Base-by-base conservation (phyloP, 192 early-diverging fungal genomes). In the Umbelopsis isabellina region DNA sequence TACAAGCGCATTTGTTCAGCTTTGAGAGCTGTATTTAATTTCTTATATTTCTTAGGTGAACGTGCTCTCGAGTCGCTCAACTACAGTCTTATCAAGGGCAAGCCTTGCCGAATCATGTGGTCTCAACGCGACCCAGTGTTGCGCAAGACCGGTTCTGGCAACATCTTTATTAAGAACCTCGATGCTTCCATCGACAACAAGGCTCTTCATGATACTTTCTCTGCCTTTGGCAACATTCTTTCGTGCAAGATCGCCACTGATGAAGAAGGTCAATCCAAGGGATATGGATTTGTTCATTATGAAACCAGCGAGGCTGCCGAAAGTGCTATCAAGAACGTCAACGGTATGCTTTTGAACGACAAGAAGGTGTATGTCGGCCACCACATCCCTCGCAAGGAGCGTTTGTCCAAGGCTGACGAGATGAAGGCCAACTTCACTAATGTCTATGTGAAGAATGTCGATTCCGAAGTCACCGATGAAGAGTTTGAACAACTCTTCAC, bases 121-220 rank as follows among this genome's bases (percentile, higher is more conserved):
- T 97, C 95, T 47, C 94, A 99, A 87, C 93, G 97, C 77, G 96
- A 99, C 87, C 97, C 97, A 22, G 88, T 94, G 58, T 83, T 93
- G 75, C 95, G 97, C 83, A 91, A 92, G 75, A 88, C 87, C 69
- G 95, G 96, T 49, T 85, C 86, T 53, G 96, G 96, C 71, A 99
- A 99, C 87, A 95, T 99, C 82, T 99, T 99, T 83, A 99, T 99
- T 88, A 99, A 99, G 88, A 99, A 99, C 90, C 85, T 99, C 64
- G 96, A 98, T 84, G 83, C 89, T 52, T 84, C 93, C 66, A 99
- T 99, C 76, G 97, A 99, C 86, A 95, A 97, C 89, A 97, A 97
- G 90, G 95, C 97, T 53, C 91, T 99, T 48, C 97, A 98, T 83
- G 98, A 99, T 78, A 98, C 97, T 70, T 99, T 99, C 83, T 87